These are phyloP conservation scores for Cladosporium sp. DNA, from an alignment of 2,329 filamentous ascomycete genomes.

Conservation along the genomic window DNA sequence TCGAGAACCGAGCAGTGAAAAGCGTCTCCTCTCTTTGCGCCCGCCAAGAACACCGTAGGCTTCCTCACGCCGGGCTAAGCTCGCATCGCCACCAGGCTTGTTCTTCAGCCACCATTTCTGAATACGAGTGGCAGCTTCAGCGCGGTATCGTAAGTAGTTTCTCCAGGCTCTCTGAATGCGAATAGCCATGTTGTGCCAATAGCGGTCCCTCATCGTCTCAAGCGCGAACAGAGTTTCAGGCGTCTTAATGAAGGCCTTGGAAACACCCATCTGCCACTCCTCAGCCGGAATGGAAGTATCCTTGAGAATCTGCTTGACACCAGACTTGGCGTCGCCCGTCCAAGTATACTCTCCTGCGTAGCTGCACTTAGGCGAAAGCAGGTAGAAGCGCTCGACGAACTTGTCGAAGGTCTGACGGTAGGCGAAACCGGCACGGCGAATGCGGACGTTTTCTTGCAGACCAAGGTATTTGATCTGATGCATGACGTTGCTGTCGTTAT, in stretches of 20 bases:
- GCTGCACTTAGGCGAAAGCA: constrained; percentile 87
- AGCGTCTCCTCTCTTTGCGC: constrained; percentile 85
- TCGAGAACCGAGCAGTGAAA: constrained; percentile 85
- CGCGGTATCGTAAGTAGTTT: constrained; percentile 88
- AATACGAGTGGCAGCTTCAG: constrained; percentile 88
- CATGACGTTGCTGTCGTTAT: constrained; percentile 85
- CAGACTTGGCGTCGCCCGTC: constrained; percentile 81
- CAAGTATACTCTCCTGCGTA: constrained; percentile 98
- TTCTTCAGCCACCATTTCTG: constrained; percentile 95
- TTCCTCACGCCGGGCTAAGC: constrained; percentile 79
- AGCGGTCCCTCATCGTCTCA: constrained; percentile 94
- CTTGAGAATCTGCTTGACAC: constrained; percentile 87
- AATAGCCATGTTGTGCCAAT: constrained; percentile 99
- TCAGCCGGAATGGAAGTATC: constrained; percentile 93
- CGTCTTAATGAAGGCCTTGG: constrained; percentile 97
- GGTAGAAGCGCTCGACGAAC: constrained; percentile 95
- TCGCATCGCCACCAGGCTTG: constrained; percentile 75
- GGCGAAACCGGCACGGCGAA: constrained; percentile 91
- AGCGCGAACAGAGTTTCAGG: constrained; percentile 94
- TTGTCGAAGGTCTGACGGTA: constrained; percentile 97
- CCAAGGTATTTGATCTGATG: constrained; percentile 99
- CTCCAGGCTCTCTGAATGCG: constrained; percentile 96
- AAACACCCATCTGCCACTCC: constrained; percentile 95
- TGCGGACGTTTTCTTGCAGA: constrained; percentile 98
- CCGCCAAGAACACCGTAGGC: constrained; percentile 77